Percentiles rank a stretch among this genome's conserved stretches.
Evolutionary conservation across 352 stramenopile species (phyloP).

Genomic region (Globisporangium barbulae): DNA sequence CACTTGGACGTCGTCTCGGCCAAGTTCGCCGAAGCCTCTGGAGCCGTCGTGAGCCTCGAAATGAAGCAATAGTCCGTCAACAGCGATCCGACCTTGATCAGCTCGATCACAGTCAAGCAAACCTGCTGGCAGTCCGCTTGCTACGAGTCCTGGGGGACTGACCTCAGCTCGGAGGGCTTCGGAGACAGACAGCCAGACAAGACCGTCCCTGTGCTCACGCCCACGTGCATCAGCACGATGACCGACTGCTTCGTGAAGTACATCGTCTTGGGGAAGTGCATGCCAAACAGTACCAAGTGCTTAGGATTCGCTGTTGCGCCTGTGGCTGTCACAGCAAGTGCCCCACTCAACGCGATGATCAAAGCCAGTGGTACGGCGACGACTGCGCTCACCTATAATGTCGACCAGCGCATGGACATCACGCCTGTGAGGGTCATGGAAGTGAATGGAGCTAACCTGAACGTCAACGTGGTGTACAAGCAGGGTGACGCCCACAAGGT

Average conservation of each 20-base stretch:
- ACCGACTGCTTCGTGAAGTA: not conserved
- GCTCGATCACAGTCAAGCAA: not conserved
- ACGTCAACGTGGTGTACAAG: not conserved
- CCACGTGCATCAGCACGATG: not conserved
- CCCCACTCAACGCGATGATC: not conserved
- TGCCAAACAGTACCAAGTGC: not conserved
- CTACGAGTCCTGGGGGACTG: not conserved
- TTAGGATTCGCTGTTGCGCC: not conserved
- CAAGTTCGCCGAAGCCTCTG: not conserved
- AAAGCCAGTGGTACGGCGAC: not conserved
- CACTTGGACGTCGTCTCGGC: not conserved
- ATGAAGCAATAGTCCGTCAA: not conserved
- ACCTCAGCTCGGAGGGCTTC: not conserved
- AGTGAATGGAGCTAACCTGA: not conserved
- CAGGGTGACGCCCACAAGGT: not conserved
- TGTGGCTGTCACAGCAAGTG: not conserved
- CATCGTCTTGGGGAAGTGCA: not conserved
- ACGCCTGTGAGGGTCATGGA: not conserved
- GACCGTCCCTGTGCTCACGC: not conserved
- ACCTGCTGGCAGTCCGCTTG: not conserved
- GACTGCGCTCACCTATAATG: not conserved
- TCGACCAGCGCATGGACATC: not conserved
- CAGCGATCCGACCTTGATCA: too few species aligned
- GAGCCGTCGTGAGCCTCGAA: not conserved
- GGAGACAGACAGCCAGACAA: not conserved